Evolutionary conservation across 306 rosid genomes (phyloP).

Genomic region (Vigna unguiculata): DNA sequence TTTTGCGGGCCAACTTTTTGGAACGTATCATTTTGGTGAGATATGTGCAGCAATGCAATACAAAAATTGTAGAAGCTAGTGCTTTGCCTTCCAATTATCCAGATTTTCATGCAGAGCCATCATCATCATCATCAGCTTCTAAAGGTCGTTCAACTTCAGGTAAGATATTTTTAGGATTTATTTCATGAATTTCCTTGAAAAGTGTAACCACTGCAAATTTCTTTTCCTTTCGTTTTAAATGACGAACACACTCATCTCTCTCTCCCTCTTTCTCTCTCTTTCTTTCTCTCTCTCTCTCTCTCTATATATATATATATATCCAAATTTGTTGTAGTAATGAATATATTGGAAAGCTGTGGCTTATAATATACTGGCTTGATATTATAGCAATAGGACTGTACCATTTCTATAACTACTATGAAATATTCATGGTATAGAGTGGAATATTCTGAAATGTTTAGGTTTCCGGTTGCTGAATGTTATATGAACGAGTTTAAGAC

Average conservation of each 20-base stretch:
- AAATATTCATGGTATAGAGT: slow-evolving; percentile 15
- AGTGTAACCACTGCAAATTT: not conserved
- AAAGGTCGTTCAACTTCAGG: slow-evolving; percentile 65
- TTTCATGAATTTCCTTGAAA: slow-evolving; percentile 29
- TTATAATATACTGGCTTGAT: not conserved
- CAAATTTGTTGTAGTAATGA: not conserved
- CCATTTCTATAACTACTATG: not conserved
- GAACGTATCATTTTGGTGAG: slow-evolving; percentile 72
- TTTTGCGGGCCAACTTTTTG: slow-evolving; percentile 64
- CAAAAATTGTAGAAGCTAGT: slow-evolving; percentile 58
- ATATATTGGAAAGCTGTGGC: slow-evolving; percentile 6
- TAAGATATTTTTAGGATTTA: slow-evolving; percentile 55
- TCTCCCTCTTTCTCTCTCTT: not conserved
- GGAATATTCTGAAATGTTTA: slow-evolving; percentile 34
- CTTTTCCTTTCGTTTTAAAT: not conserved
- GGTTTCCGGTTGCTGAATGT: not conserved
- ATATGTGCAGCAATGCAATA: slow-evolving; percentile 63
- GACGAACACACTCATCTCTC: not conserved
- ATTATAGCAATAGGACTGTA: slow-evolving; percentile 1
- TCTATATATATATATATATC: too few relatives aligned
- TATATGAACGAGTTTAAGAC: not conserved
- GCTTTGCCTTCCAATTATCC: slow-evolving; percentile 48
- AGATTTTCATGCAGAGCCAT: slow-evolving; percentile 49
- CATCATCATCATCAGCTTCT: slow-evolving; percentile 57
- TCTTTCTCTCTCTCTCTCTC: not conserved